These are phyloP conservation scores for Tardiomyces digboiensis DNA, from an alignment of 1,139 yeast species.

Conservation along the genomic window DNA sequence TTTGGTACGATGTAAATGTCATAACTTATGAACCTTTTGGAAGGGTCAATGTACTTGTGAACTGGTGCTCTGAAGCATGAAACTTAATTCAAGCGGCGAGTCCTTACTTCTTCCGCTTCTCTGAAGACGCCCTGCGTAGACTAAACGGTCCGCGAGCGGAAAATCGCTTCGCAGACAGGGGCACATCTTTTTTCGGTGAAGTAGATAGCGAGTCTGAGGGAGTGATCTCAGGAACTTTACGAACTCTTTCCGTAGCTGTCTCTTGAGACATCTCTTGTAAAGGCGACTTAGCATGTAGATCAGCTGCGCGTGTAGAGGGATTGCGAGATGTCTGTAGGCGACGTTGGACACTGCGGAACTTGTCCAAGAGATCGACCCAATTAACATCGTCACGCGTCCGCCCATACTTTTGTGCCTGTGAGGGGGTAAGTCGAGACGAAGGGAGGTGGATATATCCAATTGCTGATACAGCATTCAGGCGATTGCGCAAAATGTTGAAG, in stretches of 20 bases:
- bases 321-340: conserved; percentile 33
- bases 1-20: too few relatives aligned
- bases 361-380: conserved; percentile 52
- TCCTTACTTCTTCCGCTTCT: neutral
- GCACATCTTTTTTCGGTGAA: neutral
- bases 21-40: too few relatives aligned
- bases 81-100: too few relatives aligned
- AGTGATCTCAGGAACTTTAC: neutral
- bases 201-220: neutral
- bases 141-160: neutral
- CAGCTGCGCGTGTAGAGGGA: neutral
- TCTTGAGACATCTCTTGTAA: too few relatives aligned
- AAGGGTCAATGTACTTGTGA: too few relatives aligned
- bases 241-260: too few relatives aligned
- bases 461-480: conserved; percentile 51
- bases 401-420: conserved; percentile 1
- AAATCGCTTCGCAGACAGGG: neutral
- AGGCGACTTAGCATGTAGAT: too few relatives aligned
- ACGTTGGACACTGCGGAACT: conserved; percentile 52
- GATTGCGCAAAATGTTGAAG: conserved; percentile 65
- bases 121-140: neutral
- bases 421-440: conserved; percentile 1
- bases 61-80: too few relatives aligned
- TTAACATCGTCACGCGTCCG: conserved; percentile 14
- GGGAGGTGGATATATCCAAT: conserved; percentile 28